Percentiles rank a stretch among this genome's conserved stretches.
Conservation (phyloP, 805 yeast species). For the Myxozyma udenii region DNA sequence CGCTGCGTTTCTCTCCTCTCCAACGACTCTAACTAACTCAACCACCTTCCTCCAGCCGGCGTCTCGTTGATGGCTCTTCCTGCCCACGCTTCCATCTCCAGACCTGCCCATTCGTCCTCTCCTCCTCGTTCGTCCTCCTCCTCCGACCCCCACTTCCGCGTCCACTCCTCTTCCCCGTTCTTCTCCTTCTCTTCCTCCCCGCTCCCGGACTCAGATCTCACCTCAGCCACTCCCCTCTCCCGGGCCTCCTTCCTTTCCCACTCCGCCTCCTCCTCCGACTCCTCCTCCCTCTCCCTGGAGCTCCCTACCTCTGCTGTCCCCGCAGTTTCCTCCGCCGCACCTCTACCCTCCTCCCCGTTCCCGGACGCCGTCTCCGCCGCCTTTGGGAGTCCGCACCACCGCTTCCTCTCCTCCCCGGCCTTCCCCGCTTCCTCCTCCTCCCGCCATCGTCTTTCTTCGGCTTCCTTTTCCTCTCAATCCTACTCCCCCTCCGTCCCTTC, state of each 20-base stretch:
- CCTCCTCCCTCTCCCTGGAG: constrained; percentile 4
- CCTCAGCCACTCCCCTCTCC: background rate
- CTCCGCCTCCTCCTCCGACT: constrained; percentile 1
- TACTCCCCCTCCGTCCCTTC: constrained; percentile 3
- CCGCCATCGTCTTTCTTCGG: constrained; percentile 7
- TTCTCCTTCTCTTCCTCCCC: background rate
- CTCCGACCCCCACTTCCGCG: background rate
- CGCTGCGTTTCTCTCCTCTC: background rate
- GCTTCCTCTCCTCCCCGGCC: constrained; percentile 1
- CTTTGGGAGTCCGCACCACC: background rate
- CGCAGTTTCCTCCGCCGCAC: constrained; percentile 1
- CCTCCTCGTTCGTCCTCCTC: constrained; percentile 3
- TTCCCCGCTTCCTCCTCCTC: background rate
- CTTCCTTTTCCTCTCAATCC: constrained; percentile 2
- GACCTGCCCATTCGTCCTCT: constrained; percentile 10
- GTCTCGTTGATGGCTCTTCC: constrained; percentile 21
- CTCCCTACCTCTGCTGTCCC: constrained; percentile 1
- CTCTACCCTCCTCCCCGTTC: constrained; percentile 1
- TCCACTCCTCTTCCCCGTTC: background rate
- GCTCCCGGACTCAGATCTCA: background rate
- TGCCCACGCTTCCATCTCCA: constrained; percentile 16
- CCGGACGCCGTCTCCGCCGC: background rate
- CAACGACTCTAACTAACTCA: background rate
- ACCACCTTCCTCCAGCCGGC: background rate
- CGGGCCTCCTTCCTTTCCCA: constrained; percentile 2